A percentile compares a stretch with the other conserved stretches of the same genome.
Evolutionary conservation across 495 filamentous ascomycete genomes (phyloP).

Genomic region (Lasiosphaeriaceae sp.): DNA sequence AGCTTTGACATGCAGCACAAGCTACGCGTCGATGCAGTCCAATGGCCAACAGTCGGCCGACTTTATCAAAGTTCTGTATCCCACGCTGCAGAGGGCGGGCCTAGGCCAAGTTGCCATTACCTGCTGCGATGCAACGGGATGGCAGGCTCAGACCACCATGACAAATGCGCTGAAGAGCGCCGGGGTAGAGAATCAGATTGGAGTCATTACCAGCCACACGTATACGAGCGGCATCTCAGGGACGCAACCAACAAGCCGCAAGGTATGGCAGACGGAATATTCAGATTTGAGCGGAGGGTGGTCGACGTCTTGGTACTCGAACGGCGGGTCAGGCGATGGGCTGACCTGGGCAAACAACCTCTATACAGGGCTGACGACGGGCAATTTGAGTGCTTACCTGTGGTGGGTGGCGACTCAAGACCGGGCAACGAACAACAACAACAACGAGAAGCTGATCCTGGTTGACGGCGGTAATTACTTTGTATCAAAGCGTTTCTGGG

Average conservation of each 20-base stretch:
- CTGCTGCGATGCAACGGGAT: constrained; percentile 52
- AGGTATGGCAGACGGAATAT: constrained; percentile 50
- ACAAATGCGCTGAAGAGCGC: constrained; percentile 37
- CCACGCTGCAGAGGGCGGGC: constrained; percentile 34
- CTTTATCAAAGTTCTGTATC: constrained; percentile 45
- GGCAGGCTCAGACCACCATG: constrained; percentile 37
- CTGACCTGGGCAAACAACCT: constrained; percentile 54
- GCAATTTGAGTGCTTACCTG: constrained; percentile 45
- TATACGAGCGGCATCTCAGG: constrained; percentile 39
- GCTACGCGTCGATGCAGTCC: constrained; percentile 44
- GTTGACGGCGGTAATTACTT: constrained; percentile 31
- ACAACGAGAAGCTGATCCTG: constrained; percentile 26
- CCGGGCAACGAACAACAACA: constrained; percentile 16
- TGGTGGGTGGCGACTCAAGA: constrained; percentile 48
- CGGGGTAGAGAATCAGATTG: constrained; percentile 38
- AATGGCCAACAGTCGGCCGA: constrained; percentile 44
- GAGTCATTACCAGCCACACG: constrained; percentile 45
- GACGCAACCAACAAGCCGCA: constrained; percentile 36
- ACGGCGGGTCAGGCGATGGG: constrained; percentile 46
- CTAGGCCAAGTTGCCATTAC: constrained; percentile 36
- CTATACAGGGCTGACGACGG: constrained; percentile 37
- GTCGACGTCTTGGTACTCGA: constrained; percentile 44
- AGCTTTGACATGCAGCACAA: constrained; percentile 15
- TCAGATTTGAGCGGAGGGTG: constrained; percentile 15
- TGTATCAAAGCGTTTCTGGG: constrained; percentile 44